Percentiles rank a stretch among this genome's conserved stretches.
Evolutionary conservation across 1,139 yeast genomes (phyloP).

Genomic region (Suhomyces ambrosiae): DNA sequence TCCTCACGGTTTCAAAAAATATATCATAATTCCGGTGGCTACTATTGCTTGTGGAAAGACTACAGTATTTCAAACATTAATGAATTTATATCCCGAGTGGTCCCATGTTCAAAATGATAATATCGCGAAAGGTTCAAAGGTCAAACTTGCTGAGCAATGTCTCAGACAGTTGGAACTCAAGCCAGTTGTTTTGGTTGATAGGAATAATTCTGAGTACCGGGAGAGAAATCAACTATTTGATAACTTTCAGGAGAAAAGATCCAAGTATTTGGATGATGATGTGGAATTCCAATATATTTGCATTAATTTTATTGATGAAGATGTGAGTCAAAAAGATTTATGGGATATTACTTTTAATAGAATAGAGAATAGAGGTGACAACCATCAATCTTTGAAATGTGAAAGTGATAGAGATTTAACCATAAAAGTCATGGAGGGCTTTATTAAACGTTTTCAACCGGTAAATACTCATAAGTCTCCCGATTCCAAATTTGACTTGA

Average conservation of each 20-base stretch:
- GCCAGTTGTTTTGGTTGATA: conserved; percentile 69
- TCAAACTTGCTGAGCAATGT: conserved; percentile 55
- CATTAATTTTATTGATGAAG: conserved; percentile 60
- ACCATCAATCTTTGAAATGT: conserved; percentile 82
- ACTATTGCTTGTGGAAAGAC: conserved; percentile 97
- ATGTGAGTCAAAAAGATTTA: conserved; percentile 27
- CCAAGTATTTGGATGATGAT: conserved; percentile 35
- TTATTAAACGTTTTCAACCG: conserved; percentile 68
- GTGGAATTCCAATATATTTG: conserved; percentile 56
- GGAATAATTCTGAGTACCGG: conserved; percentile 74
- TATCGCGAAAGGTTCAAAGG: conserved; percentile 51
- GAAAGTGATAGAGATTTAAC: conserved; percentile 48
- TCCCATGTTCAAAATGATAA: conserved; percentile 87
- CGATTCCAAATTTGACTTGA: conserved; percentile 65
- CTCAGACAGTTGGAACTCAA: conserved; percentile 30
- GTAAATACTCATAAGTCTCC: conserved; percentile 52
- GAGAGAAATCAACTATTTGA: conserved; percentile 72
- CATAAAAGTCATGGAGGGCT: conserved; percentile 67
- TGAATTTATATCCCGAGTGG: conserved; percentile 61
- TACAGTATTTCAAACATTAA: conserved; percentile 67
- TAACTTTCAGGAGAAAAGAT: conserved; percentile 47
- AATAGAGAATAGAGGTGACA: conserved; percentile 74
- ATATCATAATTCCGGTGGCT: conserved; percentile 77
- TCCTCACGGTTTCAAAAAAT: conserved; percentile 33
- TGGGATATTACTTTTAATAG: conserved; percentile 61